Evolutionary conservation across 2,329 filamentous ascomycete species (phyloP).

Genomic region (Ophiognomonia clavigignenti-juglandacearum): DNA sequence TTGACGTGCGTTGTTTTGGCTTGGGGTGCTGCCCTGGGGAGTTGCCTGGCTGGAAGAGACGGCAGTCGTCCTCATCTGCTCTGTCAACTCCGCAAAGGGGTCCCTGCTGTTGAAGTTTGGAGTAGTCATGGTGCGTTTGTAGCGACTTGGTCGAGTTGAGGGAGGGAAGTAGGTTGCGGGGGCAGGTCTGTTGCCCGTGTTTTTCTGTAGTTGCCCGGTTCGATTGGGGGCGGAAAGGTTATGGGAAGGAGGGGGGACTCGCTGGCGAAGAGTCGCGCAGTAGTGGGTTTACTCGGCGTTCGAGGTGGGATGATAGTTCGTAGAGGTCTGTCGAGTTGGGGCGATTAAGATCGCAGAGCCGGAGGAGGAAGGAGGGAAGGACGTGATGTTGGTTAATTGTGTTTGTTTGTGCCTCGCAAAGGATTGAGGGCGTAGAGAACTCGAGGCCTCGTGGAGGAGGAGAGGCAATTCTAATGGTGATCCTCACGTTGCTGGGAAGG

Average conservation of each 20-base stretch:
- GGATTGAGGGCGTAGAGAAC: background rate
- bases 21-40: conserved; percentile 1
- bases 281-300: background rate
- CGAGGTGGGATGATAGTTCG: background rate
- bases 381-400: no score
- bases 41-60: background rate
- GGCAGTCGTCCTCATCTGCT: conserved; percentile 13
- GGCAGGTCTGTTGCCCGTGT: conserved; percentile 4
- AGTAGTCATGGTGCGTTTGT: background rate
- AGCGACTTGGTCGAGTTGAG: background rate
- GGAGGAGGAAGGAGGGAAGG: background rate
- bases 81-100: conserved; percentile 14
- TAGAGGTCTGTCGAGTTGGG: background rate
- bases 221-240: background rate
- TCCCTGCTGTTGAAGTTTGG: conserved; percentile 6
- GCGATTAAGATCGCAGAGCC: background rate
- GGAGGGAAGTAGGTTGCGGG: background rate
- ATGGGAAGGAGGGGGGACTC: background rate
- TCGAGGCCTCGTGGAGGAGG: no score
- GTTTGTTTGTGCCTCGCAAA: background rate
- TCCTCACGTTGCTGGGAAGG: no score
- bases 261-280: conserved; percentile 8
- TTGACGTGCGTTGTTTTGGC: background rate
- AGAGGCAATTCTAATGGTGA: no score
- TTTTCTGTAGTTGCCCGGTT: background rate